Conservation (phyloP, 306 rosid genomes). For the Senna tora region DNA sequence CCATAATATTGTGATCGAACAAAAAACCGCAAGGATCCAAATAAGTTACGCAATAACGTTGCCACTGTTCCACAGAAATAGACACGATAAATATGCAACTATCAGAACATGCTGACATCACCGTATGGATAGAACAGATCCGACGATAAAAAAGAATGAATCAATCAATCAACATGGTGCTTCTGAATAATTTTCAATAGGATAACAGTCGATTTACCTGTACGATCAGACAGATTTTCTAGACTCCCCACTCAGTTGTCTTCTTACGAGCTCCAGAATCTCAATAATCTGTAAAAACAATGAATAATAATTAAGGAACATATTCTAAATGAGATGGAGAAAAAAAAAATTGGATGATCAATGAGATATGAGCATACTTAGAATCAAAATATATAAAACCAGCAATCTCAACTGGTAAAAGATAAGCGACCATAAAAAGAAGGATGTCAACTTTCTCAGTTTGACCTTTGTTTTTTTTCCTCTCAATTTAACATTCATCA, state of each 20-base stretch:
- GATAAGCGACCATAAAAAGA: no score
- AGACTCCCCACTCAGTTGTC: slow-evolving; percentile 59
- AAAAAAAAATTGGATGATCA: background rate
- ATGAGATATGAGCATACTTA: background rate
- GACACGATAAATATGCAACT: slow-evolving; percentile 3
- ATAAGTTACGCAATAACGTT: slow-evolving; percentile 24
- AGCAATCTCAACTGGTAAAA: background rate
- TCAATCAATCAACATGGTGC: slow-evolving; percentile 13
- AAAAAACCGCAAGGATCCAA: slow-evolving; percentile 6
- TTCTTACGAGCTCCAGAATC: slow-evolving; percentile 77
- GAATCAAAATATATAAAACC: background rate
- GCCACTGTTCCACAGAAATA: slow-evolving; percentile 26
- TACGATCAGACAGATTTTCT: slow-evolving; percentile 48
- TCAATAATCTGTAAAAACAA: slow-evolving; percentile 64
- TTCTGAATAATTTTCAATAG: slow-evolving; percentile 25
- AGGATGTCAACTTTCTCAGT: background rate
- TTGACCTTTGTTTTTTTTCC: background rate
- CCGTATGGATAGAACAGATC: background rate
- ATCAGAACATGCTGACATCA: slow-evolving; percentile 21
- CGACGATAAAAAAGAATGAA: background rate
- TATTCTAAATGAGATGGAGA: background rate
- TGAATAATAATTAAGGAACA: slow-evolving; percentile 26
- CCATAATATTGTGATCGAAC: slow-evolving; percentile 18
- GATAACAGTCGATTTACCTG: slow-evolving; percentile 49
- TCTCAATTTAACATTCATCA: no score